A percentile compares a stretch with the other conserved stretches of the same genome.
These are phyloP conservation scores for Ascodesmis nigricans DNA, from an alignment of 495 filamentous ascomycete genomes.

Conservation along the genomic window DNA sequence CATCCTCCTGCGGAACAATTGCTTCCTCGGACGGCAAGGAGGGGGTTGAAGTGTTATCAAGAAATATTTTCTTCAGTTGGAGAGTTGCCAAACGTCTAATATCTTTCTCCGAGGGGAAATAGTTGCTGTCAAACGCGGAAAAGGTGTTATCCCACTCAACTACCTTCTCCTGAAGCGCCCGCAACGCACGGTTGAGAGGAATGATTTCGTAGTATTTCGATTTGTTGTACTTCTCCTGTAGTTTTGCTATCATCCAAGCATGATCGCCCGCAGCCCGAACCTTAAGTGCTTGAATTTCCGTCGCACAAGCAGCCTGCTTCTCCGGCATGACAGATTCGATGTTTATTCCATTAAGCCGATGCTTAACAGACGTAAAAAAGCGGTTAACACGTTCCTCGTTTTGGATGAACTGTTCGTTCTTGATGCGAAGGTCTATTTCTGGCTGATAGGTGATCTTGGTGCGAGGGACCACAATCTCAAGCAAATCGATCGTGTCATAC, in stretches of 20 bases:
- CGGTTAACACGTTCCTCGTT: slow-evolving; percentile 58
- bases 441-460: slow-evolving; percentile 91
- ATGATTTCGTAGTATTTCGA: slow-evolving; percentile 94
- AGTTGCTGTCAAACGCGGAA: slow-evolving; percentile 72
- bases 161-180: slow-evolving; percentile 78
- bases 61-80: slow-evolving; percentile 85
- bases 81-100: slow-evolving; percentile 76
- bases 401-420: slow-evolving; percentile 70
- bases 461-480: slow-evolving; percentile 89
- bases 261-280: slow-evolving; percentile 68
- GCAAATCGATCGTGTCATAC: slow-evolving; percentile 71
- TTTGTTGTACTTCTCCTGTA: slow-evolving; percentile 76
- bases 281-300: slow-evolving; percentile 52
- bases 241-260: slow-evolving; percentile 39
- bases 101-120: slow-evolving; percentile 93
- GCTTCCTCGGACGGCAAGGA: slow-evolving; percentile 45
- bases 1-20: slow-evolving; percentile 23
- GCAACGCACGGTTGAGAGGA: slow-evolving; percentile 67
- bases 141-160: slow-evolving; percentile 85
- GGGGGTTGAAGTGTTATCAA: slow-evolving; percentile 61
- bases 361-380: slow-evolving; percentile 70
- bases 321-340: slow-evolving; percentile 75
- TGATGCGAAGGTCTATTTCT: slow-evolving; percentile 69
- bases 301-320: slow-evolving; percentile 54
- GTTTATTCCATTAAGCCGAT: slow-evolving; percentile 66